phyloP scores from a whole-genome alignment of 1,139 yeast species.

The Yamadazyma pseudoaaseri region DNA sequence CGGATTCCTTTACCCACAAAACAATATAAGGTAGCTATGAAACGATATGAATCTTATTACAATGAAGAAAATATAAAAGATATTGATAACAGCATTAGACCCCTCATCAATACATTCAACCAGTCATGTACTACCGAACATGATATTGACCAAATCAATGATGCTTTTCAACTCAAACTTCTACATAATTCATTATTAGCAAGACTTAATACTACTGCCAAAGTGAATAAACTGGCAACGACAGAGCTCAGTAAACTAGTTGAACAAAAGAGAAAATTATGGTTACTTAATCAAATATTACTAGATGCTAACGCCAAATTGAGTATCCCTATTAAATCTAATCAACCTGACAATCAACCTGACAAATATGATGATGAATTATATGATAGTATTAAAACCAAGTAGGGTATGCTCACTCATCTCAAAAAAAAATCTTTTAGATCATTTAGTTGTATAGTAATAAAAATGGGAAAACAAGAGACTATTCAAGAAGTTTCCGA shows the following conservation, averaged over 20 bases:
- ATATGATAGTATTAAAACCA: slow-evolving; percentile 12
- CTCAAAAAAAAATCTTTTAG: slow-evolving; percentile 5
- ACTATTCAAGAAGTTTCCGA: slow-evolving; percentile 16
- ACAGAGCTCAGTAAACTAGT: slow-evolving; percentile 30
- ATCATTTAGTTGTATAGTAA: slow-evolving; percentile 6
- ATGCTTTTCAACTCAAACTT: slow-evolving; percentile 19
- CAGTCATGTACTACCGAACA: neutral
- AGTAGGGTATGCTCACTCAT: slow-evolving; percentile 6
- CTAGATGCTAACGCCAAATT: slow-evolving; percentile 49
- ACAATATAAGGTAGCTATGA: slow-evolving; percentile 34
- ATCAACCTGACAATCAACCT: slow-evolving; percentile 3
- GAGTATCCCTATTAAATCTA: slow-evolving; percentile 27
- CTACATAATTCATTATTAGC: slow-evolving; percentile 19
- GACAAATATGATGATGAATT: slow-evolving; percentile 35
- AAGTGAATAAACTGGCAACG: slow-evolving; percentile 46
- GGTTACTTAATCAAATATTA: slow-evolving; percentile 59
- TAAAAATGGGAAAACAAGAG: slow-evolving; percentile 8
- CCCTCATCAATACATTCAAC: neutral
- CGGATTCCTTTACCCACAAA: slow-evolving; percentile 33
- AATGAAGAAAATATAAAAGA: slow-evolving; percentile 11
- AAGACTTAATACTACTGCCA: slow-evolving; percentile 43
- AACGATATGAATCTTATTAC: slow-evolving; percentile 27
- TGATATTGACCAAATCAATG: slow-evolving; percentile 18
- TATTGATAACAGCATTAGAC: slow-evolving; percentile 5
- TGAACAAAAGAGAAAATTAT: slow-evolving; percentile 40